Base-by-base conservation (phyloP, 2,329 filamentous ascomycete species). In the Calonectria pauciramosa region DNA sequence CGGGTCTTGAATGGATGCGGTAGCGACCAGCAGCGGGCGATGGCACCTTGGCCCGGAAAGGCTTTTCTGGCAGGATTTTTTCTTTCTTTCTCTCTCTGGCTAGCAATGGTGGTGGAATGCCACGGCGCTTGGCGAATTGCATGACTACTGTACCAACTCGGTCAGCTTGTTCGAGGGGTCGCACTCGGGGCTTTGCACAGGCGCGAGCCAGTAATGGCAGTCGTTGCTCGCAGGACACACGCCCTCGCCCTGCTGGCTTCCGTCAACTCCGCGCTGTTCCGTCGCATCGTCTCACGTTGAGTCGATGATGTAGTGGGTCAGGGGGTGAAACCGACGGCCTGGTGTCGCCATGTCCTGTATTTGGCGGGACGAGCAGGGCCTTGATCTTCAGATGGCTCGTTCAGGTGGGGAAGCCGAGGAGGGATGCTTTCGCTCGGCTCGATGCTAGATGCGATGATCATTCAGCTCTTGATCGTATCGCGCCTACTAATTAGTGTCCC, bases 271-370 rank as follows among this genome's bases (percentile, higher is more conserved):
- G n/a, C n/a, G 30, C 51, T 56, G 32, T 26, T 54, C 56, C 16
- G 44, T 28, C 23, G 59, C 44, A 32, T 23, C 54, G 71, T 68
- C 54, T 72, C 56, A 52, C 26, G 44, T 63, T 16, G 47, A 75
- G 69, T 80, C 78, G 74, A 80, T 80, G 78, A 80, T 81, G 79
- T 75, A 78, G 79, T 75, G 78, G 72, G 71, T 67, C 79, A 79
- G 76, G 79, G 74, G 77, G 66, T 51, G 73, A 71, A 79, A 80
- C 78, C 72, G 75, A 75, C 74, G 54, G 79, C 20, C 52, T 68
- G 75, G 75, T 68, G 74, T 77, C 65, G 60, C 78, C 73, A 64
- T 74, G 71, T 70, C 72, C 68, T 65, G 34, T 63, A 69, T 73
- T 38, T 69, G 66, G 66, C 70, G 70, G 38, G 44, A 56, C 49